Conservation (phyloP, 441 rosid species). For the Brassica balearica region DNA sequence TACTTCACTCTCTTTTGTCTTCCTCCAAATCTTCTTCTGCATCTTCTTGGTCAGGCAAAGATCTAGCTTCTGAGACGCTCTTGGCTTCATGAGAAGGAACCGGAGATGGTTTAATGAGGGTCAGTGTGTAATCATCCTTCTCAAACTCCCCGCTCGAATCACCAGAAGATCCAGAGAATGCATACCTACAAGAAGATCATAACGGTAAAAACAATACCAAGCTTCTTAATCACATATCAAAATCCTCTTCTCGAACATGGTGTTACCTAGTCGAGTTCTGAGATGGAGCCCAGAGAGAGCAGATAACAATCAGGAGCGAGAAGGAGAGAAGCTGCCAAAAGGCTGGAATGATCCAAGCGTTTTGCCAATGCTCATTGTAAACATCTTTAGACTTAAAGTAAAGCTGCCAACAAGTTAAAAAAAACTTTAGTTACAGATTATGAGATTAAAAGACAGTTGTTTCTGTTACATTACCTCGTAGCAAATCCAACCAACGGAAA, state of each 20-base stretch:
- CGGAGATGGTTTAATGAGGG: slow-evolving; percentile 77
- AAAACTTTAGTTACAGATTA: slow-evolving; percentile 4
- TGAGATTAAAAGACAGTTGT: too few relatives aligned
- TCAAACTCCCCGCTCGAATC: slow-evolving; percentile 82
- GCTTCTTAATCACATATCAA: not conserved
- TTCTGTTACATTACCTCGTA: slow-evolving; percentile 69
- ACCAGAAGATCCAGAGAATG: slow-evolving; percentile 67
- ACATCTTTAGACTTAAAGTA: slow-evolving; percentile 89
- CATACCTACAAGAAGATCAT: slow-evolving; percentile 58
- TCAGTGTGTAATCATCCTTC: slow-evolving; percentile 74
- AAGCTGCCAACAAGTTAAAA: slow-evolving; percentile 60
- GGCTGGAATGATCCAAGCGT: slow-evolving; percentile 93
- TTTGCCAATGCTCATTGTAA: slow-evolving; percentile 92
- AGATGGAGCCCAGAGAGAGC: slow-evolving; percentile 95
- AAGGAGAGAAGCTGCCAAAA: slow-evolving; percentile 93
- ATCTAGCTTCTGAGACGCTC: slow-evolving; percentile 57
- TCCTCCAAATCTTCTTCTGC: slow-evolving; percentile 63
- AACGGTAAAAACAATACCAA: not conserved
- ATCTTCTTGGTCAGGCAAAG: slow-evolving; percentile 47
- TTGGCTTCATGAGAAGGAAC: slow-evolving; percentile 60
- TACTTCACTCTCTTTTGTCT: slow-evolving; percentile 75
- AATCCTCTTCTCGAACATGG: slow-evolving; percentile 2
- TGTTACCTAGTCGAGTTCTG: slow-evolving; percentile 80
- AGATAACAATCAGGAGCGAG: slow-evolving; percentile 77
- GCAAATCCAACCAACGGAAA: slow-evolving; percentile 97